Conservation (phyloP, 2,329 filamentous ascomycete species). For the Pseudogymnoascus sp. region DNA sequence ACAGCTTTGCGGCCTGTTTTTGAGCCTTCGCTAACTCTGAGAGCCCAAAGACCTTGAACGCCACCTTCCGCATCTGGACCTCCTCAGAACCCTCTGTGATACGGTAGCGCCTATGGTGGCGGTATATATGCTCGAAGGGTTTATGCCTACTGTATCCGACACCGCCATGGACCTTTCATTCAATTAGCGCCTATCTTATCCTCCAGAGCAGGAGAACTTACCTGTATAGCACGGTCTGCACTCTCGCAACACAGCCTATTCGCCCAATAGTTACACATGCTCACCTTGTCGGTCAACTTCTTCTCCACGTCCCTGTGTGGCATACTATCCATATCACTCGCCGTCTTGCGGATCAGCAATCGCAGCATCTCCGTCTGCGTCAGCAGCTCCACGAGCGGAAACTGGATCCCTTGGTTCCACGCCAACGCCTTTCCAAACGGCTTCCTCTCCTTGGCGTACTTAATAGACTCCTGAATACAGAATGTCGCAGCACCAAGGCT, state of each 20-base stretch:
- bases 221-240: conserved; percentile 54
- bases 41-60: conserved; percentile 45
- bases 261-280: conserved; percentile 59
- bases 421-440: conserved; percentile 49
- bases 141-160: conserved; percentile 49
- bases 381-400: conserved; percentile 52
- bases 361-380: conserved; percentile 55
- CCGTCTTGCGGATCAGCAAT: conserved; percentile 51
- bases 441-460: conserved; percentile 44
- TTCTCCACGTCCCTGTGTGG: conserved; percentile 41
- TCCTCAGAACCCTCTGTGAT: conserved; percentile 59
- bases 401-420: conserved; percentile 54
- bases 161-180: conserved; percentile 40
- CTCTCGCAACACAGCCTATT: conserved; percentile 52
- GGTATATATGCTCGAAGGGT: conserved; percentile 57
- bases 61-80: conserved; percentile 58
- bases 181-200: background rate
- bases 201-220: conserved; percentile 14
- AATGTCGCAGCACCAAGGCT: conserved; percentile 50
- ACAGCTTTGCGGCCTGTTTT: background rate
- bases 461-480: conserved; percentile 48
- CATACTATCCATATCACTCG: conserved; percentile 51
- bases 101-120: conserved; percentile 52
- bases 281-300: conserved; percentile 51
- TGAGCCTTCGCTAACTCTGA: conserved; percentile 34